Base-by-base conservation (phyloP, 805 yeast species). In the Danielozyma ontarioensis region DNA sequence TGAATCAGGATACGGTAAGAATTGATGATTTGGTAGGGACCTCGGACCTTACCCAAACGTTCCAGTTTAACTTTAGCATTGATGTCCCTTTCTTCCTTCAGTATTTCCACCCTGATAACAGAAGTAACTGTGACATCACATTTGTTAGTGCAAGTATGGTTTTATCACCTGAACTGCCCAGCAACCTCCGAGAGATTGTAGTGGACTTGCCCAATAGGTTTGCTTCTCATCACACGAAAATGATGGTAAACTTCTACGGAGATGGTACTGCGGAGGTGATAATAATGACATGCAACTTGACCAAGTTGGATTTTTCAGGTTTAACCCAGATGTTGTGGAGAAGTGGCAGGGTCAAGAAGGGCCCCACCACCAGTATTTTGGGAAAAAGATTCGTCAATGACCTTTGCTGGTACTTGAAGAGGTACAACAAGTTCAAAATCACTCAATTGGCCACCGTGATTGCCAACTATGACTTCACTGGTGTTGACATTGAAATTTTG, bases 281-380 rank as follows among this genome's bases (percentile, higher is more conserved):
- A 15, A 57, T 81, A 16, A 74, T 80, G 51, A 74, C 86, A 1
- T 69, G 74, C 50, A 82, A 82, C 51, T 49, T 80, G 34, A 76
- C 80, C 1, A 51, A 53, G 23, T 48, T 68, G 0, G 89, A 82
- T 51, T 69, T 76, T 32, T 57, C 59, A 4, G 66, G 68, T 1
- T 75, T 81, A 35, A 80, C 83, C 5, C 87, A 81, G 46, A 77
- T 78, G 66, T 58, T 72, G 21, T 81, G 88, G 88, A 53, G 67
- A 22, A 72, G 83, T 5, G 85, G 83, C 1, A 46, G 52, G 16
- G 35, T 68, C 16, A 28, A 29, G 2, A 39, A 30, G 14, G 48
- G 51, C 0, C 19, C 17, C 4, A 44, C 45, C 4, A 29, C n/a
- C 1, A 23, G 42, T 1, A 13, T 14, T 5, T 11, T 11, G 6